A percentile compares a stretch with the other conserved stretches of the same genome.
Conservation (phyloP, 2,329 filamentous ascomycete genomes). For the Verticillium longisporum region DNA sequence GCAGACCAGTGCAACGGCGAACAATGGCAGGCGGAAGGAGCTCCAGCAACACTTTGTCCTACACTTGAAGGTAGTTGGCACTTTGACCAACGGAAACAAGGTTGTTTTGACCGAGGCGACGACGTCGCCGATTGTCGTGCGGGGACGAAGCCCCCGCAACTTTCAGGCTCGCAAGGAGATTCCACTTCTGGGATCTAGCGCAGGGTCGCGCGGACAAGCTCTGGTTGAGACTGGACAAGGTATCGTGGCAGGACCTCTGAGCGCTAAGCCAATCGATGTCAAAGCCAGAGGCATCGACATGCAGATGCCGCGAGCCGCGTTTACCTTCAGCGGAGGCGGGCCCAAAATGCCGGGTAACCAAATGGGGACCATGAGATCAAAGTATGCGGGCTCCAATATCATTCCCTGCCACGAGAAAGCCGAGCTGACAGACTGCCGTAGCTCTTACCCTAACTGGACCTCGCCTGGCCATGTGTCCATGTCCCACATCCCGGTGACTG, state of each 20-base stretch:
- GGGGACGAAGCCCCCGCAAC: constrained; percentile 86
- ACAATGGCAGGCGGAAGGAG: constrained; percentile 91
- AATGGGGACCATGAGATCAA: constrained; percentile 48
- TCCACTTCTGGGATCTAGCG: constrained; percentile 71
- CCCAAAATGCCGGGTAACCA: constrained; percentile 48
- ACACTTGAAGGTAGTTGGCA: constrained; percentile 78
- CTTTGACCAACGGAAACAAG: constrained; percentile 76
- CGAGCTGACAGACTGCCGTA: constrained; percentile 17
- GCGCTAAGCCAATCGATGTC: constrained; percentile 46
- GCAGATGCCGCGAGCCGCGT: constrained; percentile 48
- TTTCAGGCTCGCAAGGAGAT: constrained; percentile 94
- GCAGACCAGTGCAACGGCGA: constrained; percentile 69
- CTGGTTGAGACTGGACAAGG: constrained; percentile 57
- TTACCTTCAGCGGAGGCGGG: constrained; percentile 45
- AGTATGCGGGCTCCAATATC: constrained; percentile 35
- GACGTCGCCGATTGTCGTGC: constrained; percentile 88
- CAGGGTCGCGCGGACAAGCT: constrained; percentile 71
- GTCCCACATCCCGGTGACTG: constrained; percentile 41
- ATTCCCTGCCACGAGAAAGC: no score
- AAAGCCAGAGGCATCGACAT: constrained; percentile 46
- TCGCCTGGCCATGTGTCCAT: constrained; percentile 35
- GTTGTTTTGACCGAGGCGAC: constrained; percentile 75
- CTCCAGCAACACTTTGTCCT: constrained; percentile 94
- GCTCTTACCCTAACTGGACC: constrained; percentile 53
- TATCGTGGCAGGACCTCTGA: constrained; percentile 50